Conservation (phyloP, 1,139 yeast genomes). For the Kurtzmaniella quercitrusa region DNA sequence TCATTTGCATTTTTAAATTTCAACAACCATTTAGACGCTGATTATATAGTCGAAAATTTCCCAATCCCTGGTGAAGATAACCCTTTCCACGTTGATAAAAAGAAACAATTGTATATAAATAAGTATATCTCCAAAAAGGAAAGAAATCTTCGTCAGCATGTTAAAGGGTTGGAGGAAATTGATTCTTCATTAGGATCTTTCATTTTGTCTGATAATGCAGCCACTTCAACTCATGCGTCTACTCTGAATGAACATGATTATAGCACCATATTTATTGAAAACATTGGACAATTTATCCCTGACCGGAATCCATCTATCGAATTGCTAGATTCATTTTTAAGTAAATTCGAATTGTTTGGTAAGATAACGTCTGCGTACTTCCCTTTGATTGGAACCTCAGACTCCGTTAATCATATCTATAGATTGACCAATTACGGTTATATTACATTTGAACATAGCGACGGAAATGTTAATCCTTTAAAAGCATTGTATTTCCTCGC, state of each 20-base stretch:
- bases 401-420: conserved; percentile 13
- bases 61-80: conserved; percentile 15
- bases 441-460: conserved; percentile 21
- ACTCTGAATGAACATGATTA: conserved; percentile 27
- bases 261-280: conserved; percentile 43
- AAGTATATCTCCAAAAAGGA: conserved; percentile 26
- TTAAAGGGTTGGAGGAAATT: conserved; percentile 3
- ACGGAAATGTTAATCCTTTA: conserved; percentile 22
- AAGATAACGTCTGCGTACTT: conserved; percentile 41
- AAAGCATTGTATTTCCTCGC: conserved; percentile 29
- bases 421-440: conserved; percentile 26
- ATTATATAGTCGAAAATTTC: conserved; percentile 20
- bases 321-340: conserved; percentile 20
- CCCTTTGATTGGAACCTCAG: conserved; percentile 26
- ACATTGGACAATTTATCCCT: conserved; percentile 31
- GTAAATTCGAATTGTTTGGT: conserved; percentile 34
- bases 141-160: conserved; percentile 14
- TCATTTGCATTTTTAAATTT: conserved; percentile 34
- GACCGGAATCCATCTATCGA: conserved; percentile 13
- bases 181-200: conserved; percentile 2
- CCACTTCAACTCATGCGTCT: background rate
- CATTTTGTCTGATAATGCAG: background rate
- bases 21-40: conserved; percentile 35
- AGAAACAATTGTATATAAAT: conserved; percentile 23
- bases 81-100: conserved; percentile 30